A percentile compares a stretch with the other conserved stretches of the same genome.
These are phyloP conservation scores for Trypanosoma cruzi DNA, from an alignment of 208 protist genomes.

Conservation along the genomic window DNA sequence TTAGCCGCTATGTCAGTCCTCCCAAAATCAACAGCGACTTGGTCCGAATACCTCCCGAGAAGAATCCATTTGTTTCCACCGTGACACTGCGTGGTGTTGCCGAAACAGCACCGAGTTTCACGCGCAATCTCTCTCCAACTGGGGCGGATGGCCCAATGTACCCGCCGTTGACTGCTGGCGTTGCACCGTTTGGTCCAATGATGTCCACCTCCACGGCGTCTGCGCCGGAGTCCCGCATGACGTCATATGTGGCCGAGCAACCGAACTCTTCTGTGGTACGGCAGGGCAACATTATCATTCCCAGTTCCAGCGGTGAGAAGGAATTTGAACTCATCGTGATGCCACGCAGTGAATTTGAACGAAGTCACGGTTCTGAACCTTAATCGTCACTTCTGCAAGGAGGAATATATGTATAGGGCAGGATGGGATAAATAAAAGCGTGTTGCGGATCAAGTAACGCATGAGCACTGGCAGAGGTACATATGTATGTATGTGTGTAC, in stretches of 20 bases:
- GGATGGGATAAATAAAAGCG: too few species aligned
- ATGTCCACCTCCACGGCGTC: neutral
- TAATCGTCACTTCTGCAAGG: neutral
- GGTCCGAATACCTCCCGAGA: constrained; percentile 12
- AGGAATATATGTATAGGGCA: neutral
- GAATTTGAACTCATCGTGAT: constrained; percentile 29
- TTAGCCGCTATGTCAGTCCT: constrained; percentile 6
- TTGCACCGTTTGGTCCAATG: constrained; percentile 13
- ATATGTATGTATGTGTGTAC: too few species aligned
- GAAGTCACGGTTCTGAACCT: neutral
- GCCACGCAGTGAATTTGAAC: constrained; percentile 19
- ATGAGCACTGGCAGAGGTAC: too few species aligned
- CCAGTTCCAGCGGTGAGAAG: constrained; percentile 12
- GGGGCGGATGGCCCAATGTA: constrained; percentile 7
- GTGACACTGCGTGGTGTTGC: neutral
- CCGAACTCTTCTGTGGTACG: constrained; percentile 11
- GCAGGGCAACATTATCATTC: constrained; percentile 18
- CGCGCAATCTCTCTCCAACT: neutral
- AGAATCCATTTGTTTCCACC: constrained; percentile 8
- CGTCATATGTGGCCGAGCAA: constrained; percentile 6
- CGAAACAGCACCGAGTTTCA: neutral
- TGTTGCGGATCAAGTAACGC: too few species aligned
- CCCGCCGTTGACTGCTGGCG: neutral
- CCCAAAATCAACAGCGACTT: constrained; percentile 15
- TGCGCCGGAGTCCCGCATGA: constrained; percentile 25